Evolutionary conservation across 2,329 filamentous ascomycete genomes (phyloP).

Genomic region (Cryphonectria radicalis): DNA sequence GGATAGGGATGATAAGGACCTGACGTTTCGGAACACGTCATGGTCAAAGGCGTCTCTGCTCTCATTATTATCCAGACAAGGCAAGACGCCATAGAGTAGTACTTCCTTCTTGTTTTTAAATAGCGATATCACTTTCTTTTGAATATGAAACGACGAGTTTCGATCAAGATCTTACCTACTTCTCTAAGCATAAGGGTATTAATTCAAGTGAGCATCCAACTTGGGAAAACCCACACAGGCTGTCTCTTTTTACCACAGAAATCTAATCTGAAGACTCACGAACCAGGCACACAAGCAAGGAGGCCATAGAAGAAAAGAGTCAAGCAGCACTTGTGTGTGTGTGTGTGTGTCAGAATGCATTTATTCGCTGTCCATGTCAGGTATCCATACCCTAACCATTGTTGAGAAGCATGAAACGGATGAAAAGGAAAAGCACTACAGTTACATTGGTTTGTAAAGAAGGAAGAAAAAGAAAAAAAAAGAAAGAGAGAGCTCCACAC

Average conservation of each 20-base stretch:
- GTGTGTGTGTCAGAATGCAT: slow-evolving; percentile 18
- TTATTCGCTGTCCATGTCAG: slow-evolving; percentile 27
- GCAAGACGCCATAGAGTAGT: neutral
- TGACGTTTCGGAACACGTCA: slow-evolving; percentile 7
- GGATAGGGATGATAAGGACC: neutral
- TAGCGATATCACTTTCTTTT: neutral
- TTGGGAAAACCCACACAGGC: neutral
- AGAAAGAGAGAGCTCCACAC: neutral
- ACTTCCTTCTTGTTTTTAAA: too few species aligned
- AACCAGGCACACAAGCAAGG: neutral
- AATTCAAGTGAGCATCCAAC: neutral
- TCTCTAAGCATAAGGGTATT: neutral
- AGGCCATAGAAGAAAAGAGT: neutral
- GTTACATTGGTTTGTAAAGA: slow-evolving; percentile 22
- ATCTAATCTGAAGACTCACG: neutral
- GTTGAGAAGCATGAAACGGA: slow-evolving; percentile 14
- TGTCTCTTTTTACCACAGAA: too few species aligned
- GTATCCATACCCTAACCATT: slow-evolving; percentile 22
- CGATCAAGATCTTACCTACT: neutral
- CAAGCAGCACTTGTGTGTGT: neutral
- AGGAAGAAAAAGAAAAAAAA: neutral
- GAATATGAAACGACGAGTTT: neutral
- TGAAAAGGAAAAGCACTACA: slow-evolving; percentile 23
- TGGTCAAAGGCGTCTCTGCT: neutral
- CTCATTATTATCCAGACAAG: neutral